Percentiles rank a stretch among this genome's conserved stretches.
Evolutionary conservation across 148 eudicot species (phyloP).

Genomic region (Mesembryanthemum crystallinum): DNA sequence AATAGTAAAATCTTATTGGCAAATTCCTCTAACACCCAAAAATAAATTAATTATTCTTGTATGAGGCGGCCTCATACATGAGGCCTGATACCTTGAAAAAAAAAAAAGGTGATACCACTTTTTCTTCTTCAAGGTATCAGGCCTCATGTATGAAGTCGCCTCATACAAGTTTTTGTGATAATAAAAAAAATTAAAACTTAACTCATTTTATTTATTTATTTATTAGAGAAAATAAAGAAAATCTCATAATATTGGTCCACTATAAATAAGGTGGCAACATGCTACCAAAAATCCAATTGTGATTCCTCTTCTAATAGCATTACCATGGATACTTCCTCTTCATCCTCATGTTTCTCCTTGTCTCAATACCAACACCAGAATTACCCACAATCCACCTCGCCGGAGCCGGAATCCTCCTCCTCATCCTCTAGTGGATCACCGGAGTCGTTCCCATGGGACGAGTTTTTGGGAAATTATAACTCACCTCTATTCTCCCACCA

Average conservation of each 20-base stretch:
- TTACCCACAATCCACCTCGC: background rate
- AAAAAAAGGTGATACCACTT: too few species aligned
- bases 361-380: background rate
- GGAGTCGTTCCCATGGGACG: constrained; percentile 23
- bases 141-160: too few species aligned
- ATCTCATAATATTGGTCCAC: constrained; percentile 6
- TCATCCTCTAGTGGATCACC: constrained; percentile 11
- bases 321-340: constrained; percentile 27
- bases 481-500: constrained; percentile 19
- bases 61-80: too few species aligned
- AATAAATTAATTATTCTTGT: too few species aligned
- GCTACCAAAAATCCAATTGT: constrained; percentile 7
- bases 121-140: too few species aligned
- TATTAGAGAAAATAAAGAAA: background rate
- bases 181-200: too few species aligned
- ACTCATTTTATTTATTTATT: background rate
- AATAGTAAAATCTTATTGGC: background rate
- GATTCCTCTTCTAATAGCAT: background rate
- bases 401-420: constrained; percentile 19
- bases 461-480: constrained; percentile 22
- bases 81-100: too few species aligned
- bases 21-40: background rate
- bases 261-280: constrained; percentile 19
- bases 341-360: constrained; percentile 1
- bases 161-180: too few species aligned